These are phyloP conservation scores for Suillus luteus DNA, from an alignment of 768 basidiomycete species.

Conservation along the genomic window DNA sequence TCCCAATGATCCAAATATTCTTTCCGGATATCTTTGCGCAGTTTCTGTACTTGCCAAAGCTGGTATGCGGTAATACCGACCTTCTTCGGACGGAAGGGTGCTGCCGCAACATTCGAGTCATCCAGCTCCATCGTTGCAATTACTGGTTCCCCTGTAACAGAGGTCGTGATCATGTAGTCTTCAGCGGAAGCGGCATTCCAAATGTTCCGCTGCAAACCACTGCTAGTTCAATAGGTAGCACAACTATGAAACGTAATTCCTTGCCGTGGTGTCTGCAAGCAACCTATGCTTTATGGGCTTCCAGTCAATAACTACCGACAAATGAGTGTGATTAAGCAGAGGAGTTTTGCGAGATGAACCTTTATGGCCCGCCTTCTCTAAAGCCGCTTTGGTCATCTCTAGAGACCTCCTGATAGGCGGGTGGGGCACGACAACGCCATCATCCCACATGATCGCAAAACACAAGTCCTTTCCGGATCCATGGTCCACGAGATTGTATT, in stretches of 20 bases:
- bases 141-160: constrained; percentile 54
- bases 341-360: constrained; percentile 39
- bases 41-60: constrained; percentile 1
- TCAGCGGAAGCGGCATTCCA: constrained; percentile 49
- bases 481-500: constrained; percentile 59
- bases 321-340: neutral
- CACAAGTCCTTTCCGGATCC: constrained; percentile 51
- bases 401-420: constrained; percentile 68
- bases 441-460: constrained; percentile 68
- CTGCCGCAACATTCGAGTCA: neutral
- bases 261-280: constrained; percentile 43
- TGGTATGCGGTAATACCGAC: neutral
- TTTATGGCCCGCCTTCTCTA: constrained; percentile 63
- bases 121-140: neutral
- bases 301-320: constrained; percentile 66
- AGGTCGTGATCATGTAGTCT: constrained; percentile 44
- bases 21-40: neutral
- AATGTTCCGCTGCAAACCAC: constrained; percentile 37
- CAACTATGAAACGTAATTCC: constrained; percentile 22
- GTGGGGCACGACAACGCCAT: constrained; percentile 58
- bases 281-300: constrained; percentile 53
- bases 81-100: constrained; percentile 1
- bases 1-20: constrained; percentile 2
- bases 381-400: constrained; percentile 53
- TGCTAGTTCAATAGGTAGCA: neutral